Evolutionary conservation across 2,329 filamentous ascomycete species (phyloP).

Genomic region (Curvularia lunata): DNA sequence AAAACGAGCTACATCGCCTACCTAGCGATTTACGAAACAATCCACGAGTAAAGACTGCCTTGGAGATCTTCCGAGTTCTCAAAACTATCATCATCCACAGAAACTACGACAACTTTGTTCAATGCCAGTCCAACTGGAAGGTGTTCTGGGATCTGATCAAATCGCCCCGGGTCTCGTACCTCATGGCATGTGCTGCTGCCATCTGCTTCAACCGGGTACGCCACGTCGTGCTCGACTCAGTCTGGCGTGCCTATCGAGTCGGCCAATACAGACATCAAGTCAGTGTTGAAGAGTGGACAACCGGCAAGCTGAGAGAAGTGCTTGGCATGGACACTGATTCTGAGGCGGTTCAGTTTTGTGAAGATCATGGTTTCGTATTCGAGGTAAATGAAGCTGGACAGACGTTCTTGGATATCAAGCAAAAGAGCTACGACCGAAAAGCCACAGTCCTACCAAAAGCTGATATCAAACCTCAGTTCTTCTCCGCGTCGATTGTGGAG

Average conservation of each 20-base stretch:
- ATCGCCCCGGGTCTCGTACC: conserved; percentile 63
- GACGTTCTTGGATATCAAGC: conserved; percentile 61
- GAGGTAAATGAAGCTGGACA: conserved; percentile 54
- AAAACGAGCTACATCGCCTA: conserved; percentile 65
- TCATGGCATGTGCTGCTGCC: conserved; percentile 69
- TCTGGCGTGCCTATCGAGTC: conserved; percentile 62
- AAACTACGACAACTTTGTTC: conserved; percentile 57
- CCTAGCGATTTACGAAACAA: conserved; percentile 58
- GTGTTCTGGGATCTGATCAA: conserved; percentile 64
- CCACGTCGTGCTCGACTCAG: conserved; percentile 60
- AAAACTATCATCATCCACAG: conserved; percentile 59
- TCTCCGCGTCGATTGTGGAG: conserved; percentile 63
- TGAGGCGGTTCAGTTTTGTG: conserved; percentile 61
- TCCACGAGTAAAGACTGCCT: conserved; percentile 60
- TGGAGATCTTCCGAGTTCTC: conserved; percentile 64
- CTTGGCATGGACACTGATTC: conserved; percentile 63
- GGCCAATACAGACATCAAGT: conserved; percentile 54
- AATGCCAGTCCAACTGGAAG: conserved; percentile 64
- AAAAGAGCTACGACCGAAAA: conserved; percentile 47
- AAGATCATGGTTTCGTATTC: conserved; percentile 60
- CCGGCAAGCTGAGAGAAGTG: conserved; percentile 58
- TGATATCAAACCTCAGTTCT: conserved; percentile 55
- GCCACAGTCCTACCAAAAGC: conserved; percentile 26
- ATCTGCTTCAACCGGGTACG: conserved; percentile 67
- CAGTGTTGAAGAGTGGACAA: conserved; percentile 59